Percentiles rank a stretch among this genome's conserved stretches.
Evolutionary conservation across 1,284 basidiomycete genomes (phyloP).

Genomic region (Neotropicomus parvogracilis): DNA sequence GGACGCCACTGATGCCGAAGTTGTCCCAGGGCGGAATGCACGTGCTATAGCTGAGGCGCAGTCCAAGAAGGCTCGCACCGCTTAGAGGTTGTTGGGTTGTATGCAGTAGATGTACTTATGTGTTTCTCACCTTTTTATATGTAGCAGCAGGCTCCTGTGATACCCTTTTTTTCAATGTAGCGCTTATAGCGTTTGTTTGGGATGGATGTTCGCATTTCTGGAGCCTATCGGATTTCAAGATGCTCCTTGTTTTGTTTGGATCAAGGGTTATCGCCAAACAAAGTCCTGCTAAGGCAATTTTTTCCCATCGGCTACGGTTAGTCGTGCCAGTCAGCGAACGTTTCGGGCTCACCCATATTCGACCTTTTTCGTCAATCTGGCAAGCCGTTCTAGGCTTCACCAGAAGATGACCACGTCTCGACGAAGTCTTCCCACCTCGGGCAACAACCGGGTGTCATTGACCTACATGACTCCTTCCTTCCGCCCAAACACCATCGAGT

Average conservation of each 20-base stretch:
- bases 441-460: slow-evolving; percentile 26
- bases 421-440: slow-evolving; percentile 14
- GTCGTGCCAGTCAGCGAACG: background rate
- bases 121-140: background rate
- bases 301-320: slow-evolving; percentile 13
- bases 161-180: slow-evolving; percentile 8
- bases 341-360: background rate
- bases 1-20: slow-evolving; percentile 25
- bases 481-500: slow-evolving; percentile 12
- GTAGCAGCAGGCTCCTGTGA: slow-evolving; percentile 3
- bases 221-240: background rate
- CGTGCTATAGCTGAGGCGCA: slow-evolving; percentile 17
- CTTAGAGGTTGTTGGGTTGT: slow-evolving; percentile 7
- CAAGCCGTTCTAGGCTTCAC: background rate
- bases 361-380: background rate
- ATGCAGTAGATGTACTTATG: background rate
- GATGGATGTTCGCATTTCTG: background rate
- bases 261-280: slow-evolving; percentile 14
- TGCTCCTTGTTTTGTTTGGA: slow-evolving; percentile 14
- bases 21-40: slow-evolving; percentile 25
- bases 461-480: slow-evolving; percentile 11
- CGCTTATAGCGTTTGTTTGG: background rate
- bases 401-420: slow-evolving; percentile 30
- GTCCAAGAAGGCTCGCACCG: slow-evolving; percentile 3
- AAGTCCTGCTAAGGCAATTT: slow-evolving; percentile 14